Evolutionary conservation across 139 green algal genomes (phyloP).

Genomic region (Volvox africanus): DNA sequence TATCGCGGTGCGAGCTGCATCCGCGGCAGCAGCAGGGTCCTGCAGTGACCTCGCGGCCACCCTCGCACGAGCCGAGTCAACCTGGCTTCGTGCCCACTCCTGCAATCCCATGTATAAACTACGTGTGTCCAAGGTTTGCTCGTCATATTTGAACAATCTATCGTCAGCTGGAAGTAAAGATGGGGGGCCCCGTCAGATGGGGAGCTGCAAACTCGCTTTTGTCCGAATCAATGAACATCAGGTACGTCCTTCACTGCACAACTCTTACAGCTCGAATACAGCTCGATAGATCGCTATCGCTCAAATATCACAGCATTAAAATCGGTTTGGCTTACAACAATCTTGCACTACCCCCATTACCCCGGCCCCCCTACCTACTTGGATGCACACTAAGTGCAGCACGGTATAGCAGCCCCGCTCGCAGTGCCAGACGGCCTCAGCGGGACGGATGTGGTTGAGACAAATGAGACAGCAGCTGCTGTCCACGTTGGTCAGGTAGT

Average conservation of each 20-base stretch:
- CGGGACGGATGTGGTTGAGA: constrained; percentile 66
- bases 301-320: too few species aligned
- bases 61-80: constrained; percentile 52
- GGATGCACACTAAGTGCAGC: constrained; percentile 81
- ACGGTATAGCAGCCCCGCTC: constrained; percentile 71
- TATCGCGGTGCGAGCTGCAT: not conserved
- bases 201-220: too few species aligned
- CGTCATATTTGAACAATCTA: too few species aligned
- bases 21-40: constrained; percentile 44
- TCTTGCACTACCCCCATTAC: too few species aligned
- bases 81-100: constrained; percentile 79
- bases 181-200: too few species aligned
- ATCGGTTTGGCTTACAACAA: too few species aligned
- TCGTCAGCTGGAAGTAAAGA: too few species aligned
- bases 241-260: too few species aligned
- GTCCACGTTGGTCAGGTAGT: constrained; percentile 69
- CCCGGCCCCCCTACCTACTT: constrained; percentile 52
- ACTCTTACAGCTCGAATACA: too few species aligned
- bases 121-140: too few species aligned
- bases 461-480: constrained; percentile 76
- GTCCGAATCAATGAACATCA: too few species aligned
- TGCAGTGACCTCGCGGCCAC: constrained; percentile 10
- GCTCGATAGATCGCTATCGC: too few species aligned
- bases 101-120: constrained; percentile 35
- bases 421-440: constrained; percentile 80